Base-by-base conservation (phyloP, 352 stramenopile species). In the Elongisporangium prolatum region DNA sequence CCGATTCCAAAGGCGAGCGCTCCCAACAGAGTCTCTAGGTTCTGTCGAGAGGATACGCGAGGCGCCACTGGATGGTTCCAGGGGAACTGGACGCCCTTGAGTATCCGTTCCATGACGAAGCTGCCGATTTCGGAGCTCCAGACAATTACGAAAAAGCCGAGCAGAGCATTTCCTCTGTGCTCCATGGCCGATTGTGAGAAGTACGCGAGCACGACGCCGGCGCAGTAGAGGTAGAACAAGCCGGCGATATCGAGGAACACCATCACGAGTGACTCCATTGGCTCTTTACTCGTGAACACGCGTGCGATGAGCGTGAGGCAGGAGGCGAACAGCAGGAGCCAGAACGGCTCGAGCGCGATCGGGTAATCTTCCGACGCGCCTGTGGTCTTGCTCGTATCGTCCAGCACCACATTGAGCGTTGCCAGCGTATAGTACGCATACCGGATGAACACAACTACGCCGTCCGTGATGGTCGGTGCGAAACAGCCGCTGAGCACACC, bases 261-360 rank as follows among this genome's bases (percentile, higher is more conserved):
- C 65, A 83, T 76, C 10, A 86, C 72, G 0, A 72, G 58, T 17
- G 74, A 87, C 61, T 89, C 79, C 67, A 87, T 81, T 0, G 75
- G 55, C 28, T 89, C 79, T 58, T 89, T 84, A 50, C 79, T 84
- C 2, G 72, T 79, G 17, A 89, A 28, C 2, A 77, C 72, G 4
- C 76, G 73, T 1, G 55, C 60, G 47, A 86, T 71, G 21, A 89
- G 54, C 48, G 87, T 57, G 44, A 89, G 49, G 24, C 65, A 63
- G 11, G 72, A 68, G 25, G 56, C 65, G 0, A 81, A 56, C 14
- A 87, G 48, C 49, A 84, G 52, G 50, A 89, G 56, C 18, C 73
- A 77, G 61, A 84, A 86, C 13, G 79, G 76, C 62, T 89, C 73
- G 20, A 87, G 64, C 22, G 72, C 65, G 11, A 77, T 63, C 17